Conservation (phyloP, 331 rosid species). For the Spiraea crenata region DNA sequence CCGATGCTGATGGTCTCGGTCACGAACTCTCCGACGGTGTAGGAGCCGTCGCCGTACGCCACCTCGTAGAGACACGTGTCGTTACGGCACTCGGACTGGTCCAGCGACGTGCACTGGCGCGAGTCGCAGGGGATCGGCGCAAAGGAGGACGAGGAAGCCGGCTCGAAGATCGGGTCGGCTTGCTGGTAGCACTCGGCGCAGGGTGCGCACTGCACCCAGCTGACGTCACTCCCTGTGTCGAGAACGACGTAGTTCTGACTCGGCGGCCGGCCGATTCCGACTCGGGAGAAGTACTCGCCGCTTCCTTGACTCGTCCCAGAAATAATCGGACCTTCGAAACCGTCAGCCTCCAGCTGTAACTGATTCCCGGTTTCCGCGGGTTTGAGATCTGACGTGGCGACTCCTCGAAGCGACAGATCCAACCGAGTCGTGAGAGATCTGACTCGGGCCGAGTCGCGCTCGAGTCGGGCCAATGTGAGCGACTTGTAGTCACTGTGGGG, state of each 20-base stretch:
- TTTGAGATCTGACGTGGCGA: conserved; percentile 44
- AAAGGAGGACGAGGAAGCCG: conserved; percentile 59
- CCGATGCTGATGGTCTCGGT: conserved; percentile 74
- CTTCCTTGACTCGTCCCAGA: conserved; percentile 90
- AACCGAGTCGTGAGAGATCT: conserved; percentile 47
- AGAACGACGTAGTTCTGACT: conserved; percentile 62
- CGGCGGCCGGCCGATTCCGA: conserved; percentile 79
- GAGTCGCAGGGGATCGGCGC: conserved; percentile 51
- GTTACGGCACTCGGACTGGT: conserved; percentile 67
- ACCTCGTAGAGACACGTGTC: conserved; percentile 79
- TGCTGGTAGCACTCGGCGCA: conserved; percentile 82
- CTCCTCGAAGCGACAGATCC: conserved; percentile 42
- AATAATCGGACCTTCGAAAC: conserved; percentile 53
- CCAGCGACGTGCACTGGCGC: conserved; percentile 60
- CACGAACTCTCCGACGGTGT: conserved; percentile 74
- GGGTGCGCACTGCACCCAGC: conserved; percentile 88
- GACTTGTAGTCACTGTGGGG: conserved; percentile 52
- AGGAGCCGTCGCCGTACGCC: conserved; percentile 89
- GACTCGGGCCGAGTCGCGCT: conserved; percentile 81
- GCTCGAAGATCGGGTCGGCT: conserved; percentile 76
- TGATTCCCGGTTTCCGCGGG: conserved; percentile 15
- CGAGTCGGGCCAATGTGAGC: conserved; percentile 53
- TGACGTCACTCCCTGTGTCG: conserved; percentile 86
- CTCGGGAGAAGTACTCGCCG: conserved; percentile 85
- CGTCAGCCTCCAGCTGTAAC: conserved; percentile 22